phyloP scores from a whole-genome alignment of 192 early-diverging fungal species.

The Podila epigama region DNA sequence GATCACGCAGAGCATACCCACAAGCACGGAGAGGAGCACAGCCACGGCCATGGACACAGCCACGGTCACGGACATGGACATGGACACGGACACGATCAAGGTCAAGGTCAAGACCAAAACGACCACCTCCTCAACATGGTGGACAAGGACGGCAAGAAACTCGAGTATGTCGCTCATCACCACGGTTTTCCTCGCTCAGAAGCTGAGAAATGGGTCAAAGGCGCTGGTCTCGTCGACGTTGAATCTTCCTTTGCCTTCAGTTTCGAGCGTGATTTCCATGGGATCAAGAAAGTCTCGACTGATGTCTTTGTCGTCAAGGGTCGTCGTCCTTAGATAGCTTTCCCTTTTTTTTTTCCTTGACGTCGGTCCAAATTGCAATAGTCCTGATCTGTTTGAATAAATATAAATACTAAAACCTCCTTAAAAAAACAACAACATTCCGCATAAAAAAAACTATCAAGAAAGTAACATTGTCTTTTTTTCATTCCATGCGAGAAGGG shows the following conservation, averaged over 20 bases:
- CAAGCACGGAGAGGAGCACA: background rate
- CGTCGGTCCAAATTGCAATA: too few species aligned
- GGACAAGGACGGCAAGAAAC: constrained; percentile 16
- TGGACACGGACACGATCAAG: background rate
- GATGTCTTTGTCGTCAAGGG: constrained; percentile 33
- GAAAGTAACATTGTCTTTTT: too few species aligned
- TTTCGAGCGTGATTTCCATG: background rate
- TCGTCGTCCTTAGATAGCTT: constrained; percentile 9
- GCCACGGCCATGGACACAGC: background rate
- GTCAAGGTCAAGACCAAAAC: background rate
- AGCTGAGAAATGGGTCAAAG: constrained; percentile 3
- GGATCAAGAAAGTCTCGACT: constrained; percentile 13
- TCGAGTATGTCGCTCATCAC: constrained; percentile 28
- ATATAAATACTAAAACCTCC: too few species aligned
- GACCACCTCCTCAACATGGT: background rate
- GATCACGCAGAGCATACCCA: constrained; percentile 2
- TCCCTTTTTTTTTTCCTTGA: background rate
- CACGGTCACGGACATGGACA: background rate
- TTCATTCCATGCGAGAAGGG: too few species aligned
- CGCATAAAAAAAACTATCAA: too few species aligned
- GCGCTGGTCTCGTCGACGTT: constrained; percentile 33
- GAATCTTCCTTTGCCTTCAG: constrained; percentile 2
- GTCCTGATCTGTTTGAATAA: too few species aligned
- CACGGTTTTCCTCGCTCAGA: constrained; percentile 16
- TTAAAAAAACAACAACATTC: too few species aligned